Conservation (phyloP, 2,329 filamentous ascomycete species). For the Stagonosporopsis vannaccii region DNA sequence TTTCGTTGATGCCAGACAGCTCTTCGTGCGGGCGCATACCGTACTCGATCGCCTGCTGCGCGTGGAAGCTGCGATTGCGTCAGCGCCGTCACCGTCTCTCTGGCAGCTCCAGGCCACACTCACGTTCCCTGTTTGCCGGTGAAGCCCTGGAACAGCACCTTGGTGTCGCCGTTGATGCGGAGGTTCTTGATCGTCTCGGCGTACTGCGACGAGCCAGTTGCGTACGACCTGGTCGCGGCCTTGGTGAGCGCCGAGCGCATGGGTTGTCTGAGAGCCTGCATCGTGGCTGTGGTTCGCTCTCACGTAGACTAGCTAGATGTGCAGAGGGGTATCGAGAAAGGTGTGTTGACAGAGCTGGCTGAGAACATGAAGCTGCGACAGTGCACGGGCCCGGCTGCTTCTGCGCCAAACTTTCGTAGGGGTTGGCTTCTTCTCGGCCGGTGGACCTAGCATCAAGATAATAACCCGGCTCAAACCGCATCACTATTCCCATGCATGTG, state of each 20-base stretch:
- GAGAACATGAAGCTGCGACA: constrained; percentile 32
- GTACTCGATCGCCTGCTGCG: constrained; percentile 97
- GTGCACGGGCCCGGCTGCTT: constrained; percentile 12
- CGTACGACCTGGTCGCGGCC: constrained; percentile 78
- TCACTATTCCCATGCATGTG: neutral
- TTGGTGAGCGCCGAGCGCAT: constrained; percentile 72
- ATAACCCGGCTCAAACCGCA: constrained; percentile 12
- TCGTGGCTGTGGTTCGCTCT: constrained; percentile 56
- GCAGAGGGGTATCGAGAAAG: constrained; percentile 21
- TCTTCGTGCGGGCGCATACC: constrained; percentile 64
- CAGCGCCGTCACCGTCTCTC: constrained; percentile 21
- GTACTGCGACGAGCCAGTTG: constrained; percentile 69
- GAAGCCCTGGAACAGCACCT: constrained; percentile 96
- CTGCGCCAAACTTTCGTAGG: constrained; percentile 15
- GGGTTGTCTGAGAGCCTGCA: constrained; percentile 86
- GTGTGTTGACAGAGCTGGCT: constrained; percentile 29
- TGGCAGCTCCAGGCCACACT: constrained; percentile 31
- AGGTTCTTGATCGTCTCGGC: constrained; percentile 69
- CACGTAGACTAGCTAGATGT: constrained; percentile 25
- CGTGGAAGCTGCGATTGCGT: constrained; percentile 79
- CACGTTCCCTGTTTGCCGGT: constrained; percentile 92
- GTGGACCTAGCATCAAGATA: constrained; percentile 14
- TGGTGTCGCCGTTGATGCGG: constrained; percentile 90
- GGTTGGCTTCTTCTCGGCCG: constrained; percentile 5
- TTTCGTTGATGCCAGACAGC: constrained; percentile 24